Base-by-base conservation (phyloP, 139 green algal species). In the Zygnema cylindricum region DNA sequence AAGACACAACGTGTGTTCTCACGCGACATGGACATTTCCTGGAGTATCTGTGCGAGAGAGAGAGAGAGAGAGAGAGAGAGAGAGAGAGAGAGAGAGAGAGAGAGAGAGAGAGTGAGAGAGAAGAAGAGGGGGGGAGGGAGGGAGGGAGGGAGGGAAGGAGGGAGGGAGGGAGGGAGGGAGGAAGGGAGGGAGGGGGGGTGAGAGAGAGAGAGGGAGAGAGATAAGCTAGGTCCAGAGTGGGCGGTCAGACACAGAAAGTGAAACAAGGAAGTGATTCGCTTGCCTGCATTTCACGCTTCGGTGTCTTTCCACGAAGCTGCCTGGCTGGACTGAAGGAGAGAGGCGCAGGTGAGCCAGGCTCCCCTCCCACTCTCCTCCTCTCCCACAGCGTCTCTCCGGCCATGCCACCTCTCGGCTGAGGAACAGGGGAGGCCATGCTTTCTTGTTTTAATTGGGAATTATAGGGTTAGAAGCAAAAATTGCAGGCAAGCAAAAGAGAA, bases 231-330 rank as follows among this genome's bases (percentile, higher is more conserved):
- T 75, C 33, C 3, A 69, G 32, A 36, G n/a, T 1, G 3, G 33
- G 32, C 30, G 76, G 32, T 33, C 3, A 35, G 25, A 82, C 2
- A 82, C 2, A 35, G 76, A 35, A 32, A 82, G 1, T 55, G 76
- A 82, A 40, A 82, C 25, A 82, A 32, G 22, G 76, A 82, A 40
- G 43, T n/a, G n/a, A n/a, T n/a, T n/a, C n/a, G n/a, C n/a, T n/a
- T n/a, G n/a, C 49, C 49, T 63, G 49, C 49, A 63, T 63, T 7
- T 63, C 49, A 16, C 49, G 49, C 49, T 63, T 63, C 16, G 49
- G 49, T 63, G 49, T 63, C 49, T 63, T 63, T 63, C 49, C 49
- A 63, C 49, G 49, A 63, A 25, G 49, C 16, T 63, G 49, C 49
- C 49, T 7, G 49, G 49, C 49, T 25, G 49, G 49, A 16, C 49